A percentile compares a stretch with the other conserved stretches of the same genome.
Evolutionary conservation across 2,329 filamentous ascomycete genomes (phyloP).

Genomic region (Diplocarpon mali): DNA sequence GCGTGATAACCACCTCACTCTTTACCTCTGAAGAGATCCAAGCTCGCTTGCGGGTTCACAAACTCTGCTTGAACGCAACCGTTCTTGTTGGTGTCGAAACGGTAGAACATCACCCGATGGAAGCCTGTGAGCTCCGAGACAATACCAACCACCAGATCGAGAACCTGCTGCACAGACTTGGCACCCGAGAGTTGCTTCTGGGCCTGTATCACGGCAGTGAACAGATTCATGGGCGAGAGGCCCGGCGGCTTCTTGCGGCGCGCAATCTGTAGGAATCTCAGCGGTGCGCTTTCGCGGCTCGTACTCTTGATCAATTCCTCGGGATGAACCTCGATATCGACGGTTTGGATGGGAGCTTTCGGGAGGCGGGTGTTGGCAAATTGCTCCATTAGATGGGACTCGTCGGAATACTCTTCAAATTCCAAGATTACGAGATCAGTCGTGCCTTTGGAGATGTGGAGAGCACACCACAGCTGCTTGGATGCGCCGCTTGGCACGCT

Average conservation of each 20-base stretch:
- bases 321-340: slow-evolving; percentile 9
- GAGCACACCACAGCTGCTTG: slow-evolving; percentile 18
- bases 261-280: slow-evolving; percentile 14
- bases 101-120: slow-evolving; percentile 23
- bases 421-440: slow-evolving; percentile 18
- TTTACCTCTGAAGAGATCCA: slow-evolving; percentile 17
- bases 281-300: slow-evolving; percentile 12
- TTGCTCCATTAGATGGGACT: slow-evolving; percentile 12
- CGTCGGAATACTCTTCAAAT: slow-evolving; percentile 17
- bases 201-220: slow-evolving; percentile 17
- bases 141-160: slow-evolving; percentile 19
- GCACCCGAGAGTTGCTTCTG: slow-evolving; percentile 14
- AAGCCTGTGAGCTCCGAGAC: slow-evolving; percentile 20
- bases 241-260: slow-evolving; percentile 7
- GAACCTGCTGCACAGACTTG: slow-evolving; percentile 11
- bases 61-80: slow-evolving; percentile 21
- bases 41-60: slow-evolving; percentile 16
- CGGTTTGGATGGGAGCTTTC: slow-evolving; percentile 1
- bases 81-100: slow-evolving; percentile 21
- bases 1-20: too few relatives aligned
- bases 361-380: slow-evolving; percentile 8
- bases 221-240: slow-evolving; percentile 18
- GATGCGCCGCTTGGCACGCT: slow-evolving; percentile 4
- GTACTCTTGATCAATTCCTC: slow-evolving; percentile 17
- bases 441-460: slow-evolving; percentile 12